phyloP scores from a whole-genome alignment of 2,329 filamentous ascomycete species.

The Nothopassalora personata region DNA sequence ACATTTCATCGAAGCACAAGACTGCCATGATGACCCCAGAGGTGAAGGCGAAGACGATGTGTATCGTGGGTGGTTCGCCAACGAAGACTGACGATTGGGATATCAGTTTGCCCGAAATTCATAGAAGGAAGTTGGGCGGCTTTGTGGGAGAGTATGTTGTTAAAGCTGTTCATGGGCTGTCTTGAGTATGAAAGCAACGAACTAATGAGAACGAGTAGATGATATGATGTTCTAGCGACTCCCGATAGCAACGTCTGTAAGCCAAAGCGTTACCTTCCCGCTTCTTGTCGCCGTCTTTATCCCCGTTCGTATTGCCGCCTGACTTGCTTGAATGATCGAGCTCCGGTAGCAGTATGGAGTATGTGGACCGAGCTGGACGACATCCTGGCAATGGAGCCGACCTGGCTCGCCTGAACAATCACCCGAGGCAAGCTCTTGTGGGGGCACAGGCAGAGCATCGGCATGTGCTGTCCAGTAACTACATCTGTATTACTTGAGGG shows the following conservation, averaged over 20 bases:
- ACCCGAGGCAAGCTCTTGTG: background rate
- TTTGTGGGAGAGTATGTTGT: background rate
- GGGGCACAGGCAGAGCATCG: background rate
- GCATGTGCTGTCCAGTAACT: background rate
- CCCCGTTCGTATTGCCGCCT: background rate
- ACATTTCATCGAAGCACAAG: conserved; percentile 35
- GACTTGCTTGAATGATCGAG: background rate
- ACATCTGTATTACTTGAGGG: background rate
- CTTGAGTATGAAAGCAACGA: background rate
- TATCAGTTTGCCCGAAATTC: background rate
- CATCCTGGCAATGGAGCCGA: background rate
- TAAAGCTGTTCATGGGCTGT: conserved; percentile 1
- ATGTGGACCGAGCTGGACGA: background rate
- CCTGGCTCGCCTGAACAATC: background rate
- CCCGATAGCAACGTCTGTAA: background rate
- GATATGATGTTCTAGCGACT: background rate
- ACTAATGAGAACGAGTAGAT: background rate
- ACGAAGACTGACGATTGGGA: conserved; percentile 21
- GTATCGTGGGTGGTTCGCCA: conserved; percentile 35
- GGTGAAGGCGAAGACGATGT: conserved; percentile 28
- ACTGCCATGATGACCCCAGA: conserved; percentile 27
- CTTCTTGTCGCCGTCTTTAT: background rate
- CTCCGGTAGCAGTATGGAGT: background rate
- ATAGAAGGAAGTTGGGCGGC: background rate
- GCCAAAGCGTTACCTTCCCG: background rate